Percentiles rank a stretch among this genome's conserved stretches.
Evolutionary conservation across 2,329 filamentous ascomycete species (phyloP).

Genomic region (Fusarium subglutinans): DNA sequence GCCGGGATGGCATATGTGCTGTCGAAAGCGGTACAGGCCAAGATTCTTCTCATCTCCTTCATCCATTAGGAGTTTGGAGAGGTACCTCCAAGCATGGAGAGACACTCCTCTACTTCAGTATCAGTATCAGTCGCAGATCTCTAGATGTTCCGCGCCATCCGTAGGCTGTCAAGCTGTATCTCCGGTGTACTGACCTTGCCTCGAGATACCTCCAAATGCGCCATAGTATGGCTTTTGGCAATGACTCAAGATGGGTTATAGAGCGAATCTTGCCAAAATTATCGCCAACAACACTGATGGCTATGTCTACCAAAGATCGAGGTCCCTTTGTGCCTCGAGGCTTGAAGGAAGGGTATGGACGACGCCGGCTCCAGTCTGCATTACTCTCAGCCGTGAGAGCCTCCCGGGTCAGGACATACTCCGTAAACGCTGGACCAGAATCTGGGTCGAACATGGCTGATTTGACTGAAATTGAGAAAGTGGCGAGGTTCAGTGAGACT

Average conservation of each 20-base stretch:
- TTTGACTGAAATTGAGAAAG: not conserved
- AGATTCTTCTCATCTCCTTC: slow-evolving; percentile 48
- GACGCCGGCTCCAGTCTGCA: slow-evolving; percentile 50
- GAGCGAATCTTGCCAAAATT: slow-evolving; percentile 49
- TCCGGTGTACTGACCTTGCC: slow-evolving; percentile 46
- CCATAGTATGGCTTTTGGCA: slow-evolving; percentile 50
- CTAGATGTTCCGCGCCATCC: not conserved
- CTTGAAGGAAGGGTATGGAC: slow-evolving; percentile 42
- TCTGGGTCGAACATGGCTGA: slow-evolving; percentile 47
- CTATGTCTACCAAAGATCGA: slow-evolving; percentile 52
- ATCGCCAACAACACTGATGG: slow-evolving; percentile 49
- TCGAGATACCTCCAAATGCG: slow-evolving; percentile 53
- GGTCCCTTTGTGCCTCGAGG: slow-evolving; percentile 45
- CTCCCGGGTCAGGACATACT: slow-evolving; percentile 49
- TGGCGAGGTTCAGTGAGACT: not conserved
- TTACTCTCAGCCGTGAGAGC: slow-evolving; percentile 34
- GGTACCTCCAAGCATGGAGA: slow-evolving; percentile 53
- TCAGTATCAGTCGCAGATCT: not conserved
- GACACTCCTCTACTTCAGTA: slow-evolving; percentile 45
- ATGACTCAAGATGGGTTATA: slow-evolving; percentile 45
- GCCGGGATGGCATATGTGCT: slow-evolving; percentile 51
- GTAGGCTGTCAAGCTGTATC: not conserved
- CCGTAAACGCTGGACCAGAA: slow-evolving; percentile 50
- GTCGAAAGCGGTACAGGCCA: slow-evolving; percentile 51
- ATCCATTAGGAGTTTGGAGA: slow-evolving; percentile 48